Evolutionary conservation across 2,329 filamentous ascomycete species (phyloP), one percentile per base, ranked within the genome.

Genomic region (Boeremia exigua): DNA sequence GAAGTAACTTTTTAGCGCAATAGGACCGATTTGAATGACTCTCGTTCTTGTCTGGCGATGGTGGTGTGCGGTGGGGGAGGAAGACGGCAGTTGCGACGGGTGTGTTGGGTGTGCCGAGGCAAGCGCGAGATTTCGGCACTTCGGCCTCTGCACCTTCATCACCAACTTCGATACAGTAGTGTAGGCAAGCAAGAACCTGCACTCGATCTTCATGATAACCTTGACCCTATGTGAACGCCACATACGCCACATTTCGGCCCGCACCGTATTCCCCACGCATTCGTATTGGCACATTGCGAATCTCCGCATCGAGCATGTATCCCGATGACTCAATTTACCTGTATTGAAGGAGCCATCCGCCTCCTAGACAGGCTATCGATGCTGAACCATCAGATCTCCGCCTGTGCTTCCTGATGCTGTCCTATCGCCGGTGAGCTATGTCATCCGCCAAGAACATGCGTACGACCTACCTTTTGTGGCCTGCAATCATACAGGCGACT

Each of bases 401-500:
- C 42, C 17, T 33, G 14, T 27, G 23, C 27, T 36, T 23, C 40
- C 42, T 28, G 14, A 33, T 46, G 9, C 29, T 19, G 34, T 29
- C 29, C 14, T 2, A 29, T 45, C 34, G 1, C 48, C 48, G 48
- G 7, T 8, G 14, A 36, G 11, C 4, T 23, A 44, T 25, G 32
- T 17, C 12, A 17, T 19, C 10, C 12, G 49, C 49, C 34, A 32
- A 46, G 42, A 40, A 19, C 9, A 33, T n/a, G 42, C 40, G 17
- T 52, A 4, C 49, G 28, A 52, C 49, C 49, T 52, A 45, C 49
- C 40, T 40, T 11, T 39, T 39, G 34, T 34, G 40, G 48, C 40
- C 33, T 45, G 49, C 19, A 2, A 38, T 11, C 38, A 25, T 33
- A 27, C 19, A 36, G 17, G 14, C 19, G 40, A 15, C 3, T 6